Base-by-base conservation (phyloP, 768 basidiomycete species). In the Mycena vulgaris region DNA sequence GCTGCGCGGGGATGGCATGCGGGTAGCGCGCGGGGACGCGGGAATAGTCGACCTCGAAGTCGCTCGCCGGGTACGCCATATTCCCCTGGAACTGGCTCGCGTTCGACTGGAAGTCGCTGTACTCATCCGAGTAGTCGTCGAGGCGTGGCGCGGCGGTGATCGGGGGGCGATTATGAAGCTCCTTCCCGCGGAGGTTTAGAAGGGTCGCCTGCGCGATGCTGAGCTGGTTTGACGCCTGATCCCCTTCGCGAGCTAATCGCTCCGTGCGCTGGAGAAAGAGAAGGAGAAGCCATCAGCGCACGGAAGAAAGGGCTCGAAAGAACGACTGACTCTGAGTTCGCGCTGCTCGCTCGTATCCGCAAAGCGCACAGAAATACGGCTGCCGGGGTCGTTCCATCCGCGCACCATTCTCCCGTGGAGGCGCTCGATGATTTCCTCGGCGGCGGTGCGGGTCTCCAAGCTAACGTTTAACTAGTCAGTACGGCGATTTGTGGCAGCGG, bases 181-280 rank as follows among this genome's bases (percentile, higher is more conserved):
- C 90, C 61, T 91, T 88, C 8, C 93, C 93, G 62, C 88, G 91
- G 48, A 94, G 85, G 75, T 93, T 95, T 62, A 95, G 87, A 27
- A 95, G 79, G 1, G 93, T 88, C 7, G 93, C 93, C 74, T 93
- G 92, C 0, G 93, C 93, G 71, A 95, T 93, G 8, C 93, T 93
- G 31, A 95, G 80, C 21, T 90, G 85, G 14, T 86, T 86, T 5
- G 91, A 89, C 11, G 91, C 89, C 47, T 84, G 83, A 25, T 92
- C 93, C 5, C 85, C 92, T 56, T 90, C 92, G 69, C 88, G 89
- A 16, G 80, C 69, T 16, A 84, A 71, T 23, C 93, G 88, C 79
- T 94, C 93, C 14, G 83, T 74, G 37, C 93, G 88, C 92, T 94
- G 72, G 27, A n/a, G n/a, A n/a, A n/a, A n/a, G 66, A 65, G 40